phyloP scores from a whole-genome alignment of 2,329 filamentous ascomycete genomes.

The Nigrospora oryzae region DNA sequence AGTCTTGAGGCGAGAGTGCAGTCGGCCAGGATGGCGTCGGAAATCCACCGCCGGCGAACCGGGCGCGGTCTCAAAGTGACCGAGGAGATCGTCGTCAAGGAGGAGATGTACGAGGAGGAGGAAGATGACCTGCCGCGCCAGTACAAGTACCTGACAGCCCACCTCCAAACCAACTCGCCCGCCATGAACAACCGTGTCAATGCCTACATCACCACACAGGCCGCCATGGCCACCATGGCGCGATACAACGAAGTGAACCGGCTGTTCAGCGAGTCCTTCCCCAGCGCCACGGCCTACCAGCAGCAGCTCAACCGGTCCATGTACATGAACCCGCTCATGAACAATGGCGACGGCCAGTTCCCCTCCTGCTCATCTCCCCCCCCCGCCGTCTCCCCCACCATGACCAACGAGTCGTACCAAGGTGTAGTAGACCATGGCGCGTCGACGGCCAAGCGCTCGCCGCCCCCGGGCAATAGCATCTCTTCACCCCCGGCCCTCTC shows the following conservation, averaged over 20 bases:
- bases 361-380: conserved; percentile 7
- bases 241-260: conserved; percentile 37
- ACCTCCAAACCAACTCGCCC: conserved; percentile 50
- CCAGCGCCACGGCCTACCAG: conserved; percentile 22
- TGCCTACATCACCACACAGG: conserved; percentile 31
- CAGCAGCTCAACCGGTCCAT: conserved; percentile 18
- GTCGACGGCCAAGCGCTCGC: conserved; percentile 7
- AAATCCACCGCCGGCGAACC: conserved; percentile 81
- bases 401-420: neutral
- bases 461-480: conserved; percentile 6
- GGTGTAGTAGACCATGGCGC: conserved; percentile 6
- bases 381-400: conserved; percentile 6
- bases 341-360: conserved; percentile 5
- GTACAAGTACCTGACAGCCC: conserved; percentile 54
- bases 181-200: conserved; percentile 56
- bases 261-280: conserved; percentile 37
- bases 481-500: conserved; percentile 18
- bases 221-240: conserved; percentile 33
- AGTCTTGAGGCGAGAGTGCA: conserved; percentile 82
- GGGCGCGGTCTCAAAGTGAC: conserved; percentile 75
- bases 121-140: conserved; percentile 70
- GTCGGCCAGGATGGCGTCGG: conserved; percentile 80
- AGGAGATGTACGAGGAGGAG: conserved; percentile 95
- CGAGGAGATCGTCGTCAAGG: conserved; percentile 77
- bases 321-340: conserved; percentile 17